Base-by-base conservation (phyloP, 23 red algal species). In the Pyropia yezoensis region DNA sequence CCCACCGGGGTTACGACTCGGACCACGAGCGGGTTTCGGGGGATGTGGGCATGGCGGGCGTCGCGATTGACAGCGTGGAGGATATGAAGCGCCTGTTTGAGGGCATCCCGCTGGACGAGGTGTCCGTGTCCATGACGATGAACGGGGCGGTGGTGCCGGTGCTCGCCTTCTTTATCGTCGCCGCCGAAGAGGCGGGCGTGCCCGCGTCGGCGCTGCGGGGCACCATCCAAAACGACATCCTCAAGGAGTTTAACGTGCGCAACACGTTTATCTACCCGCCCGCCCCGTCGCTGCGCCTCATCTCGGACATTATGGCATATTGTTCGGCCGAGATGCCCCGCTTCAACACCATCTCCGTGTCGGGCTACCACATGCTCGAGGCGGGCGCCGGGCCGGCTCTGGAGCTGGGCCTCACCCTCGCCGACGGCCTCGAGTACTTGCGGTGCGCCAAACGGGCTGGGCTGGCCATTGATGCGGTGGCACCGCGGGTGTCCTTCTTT, bases 41-140 rank as follows among this genome's bases (percentile, higher is more conserved):
- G 33, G 78, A 83, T 52, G 78, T 83, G 17, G 78, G 78, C 19
- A 62, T 74, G 69, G 78, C 78, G 5, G 78, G 78, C 23, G 78
- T 83, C 49, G 78, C 78, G 11, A 74, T 83, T 11, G 78, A 83
- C 67, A 33, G 13, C 17, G 54, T 83, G 20, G 67, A 73, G 34
- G 78, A 83, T 49, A 83, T 83, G 78, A 33, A 29, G 53, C 52
- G 47, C 1, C 70, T 83, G 39, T 83, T 83, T 18, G 68, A 75
- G 7, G 68, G 78, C 32, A 83, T 83, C 20, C 66, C 66, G 13
- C 50, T 83, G 1, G 78, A 83, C 49, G 33, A 57, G 18, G 69
- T 74, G 33, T 73, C 78, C n/a, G 78, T 83, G 52, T 75, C 68
- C 22, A 83, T 83, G 78, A 83, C 78, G 30, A 83, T 83, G 78